phyloP scores from a whole-genome alignment of 805 yeast genomes.

The Saccharomyces paradoxus region DNA sequence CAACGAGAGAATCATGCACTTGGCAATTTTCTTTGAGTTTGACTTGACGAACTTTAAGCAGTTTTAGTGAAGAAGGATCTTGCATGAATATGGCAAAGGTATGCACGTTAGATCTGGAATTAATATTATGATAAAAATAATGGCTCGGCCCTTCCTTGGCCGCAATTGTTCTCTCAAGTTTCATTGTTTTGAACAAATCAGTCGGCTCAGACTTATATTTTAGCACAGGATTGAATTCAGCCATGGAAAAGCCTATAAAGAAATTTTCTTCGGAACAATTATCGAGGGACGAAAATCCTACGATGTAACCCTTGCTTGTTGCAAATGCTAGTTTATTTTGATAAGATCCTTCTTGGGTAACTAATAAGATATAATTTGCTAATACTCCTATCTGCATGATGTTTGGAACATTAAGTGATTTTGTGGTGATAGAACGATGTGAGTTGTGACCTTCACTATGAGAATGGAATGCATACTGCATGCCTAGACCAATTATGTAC shows the following conservation, averaged over 20 bases:
- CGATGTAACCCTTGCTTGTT: not conserved
- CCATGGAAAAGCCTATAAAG: not conserved
- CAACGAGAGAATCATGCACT: not conserved
- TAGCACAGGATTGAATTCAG: not conserved
- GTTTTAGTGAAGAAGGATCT: not conserved
- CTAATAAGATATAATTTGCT: not conserved
- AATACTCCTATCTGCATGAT: not conserved
- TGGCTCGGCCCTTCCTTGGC: not conserved
- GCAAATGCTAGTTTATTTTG: not conserved
- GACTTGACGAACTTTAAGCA: not conserved
- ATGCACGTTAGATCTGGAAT: not conserved
- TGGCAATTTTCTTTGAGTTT: not conserved
- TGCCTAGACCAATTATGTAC: not conserved
- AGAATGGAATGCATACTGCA: not conserved
- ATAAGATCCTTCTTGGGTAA: not conserved
- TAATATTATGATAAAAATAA: not conserved
- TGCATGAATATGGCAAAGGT: not conserved
- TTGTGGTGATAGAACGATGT: not conserved
- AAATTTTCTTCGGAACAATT: not conserved
- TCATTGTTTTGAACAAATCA: not conserved
- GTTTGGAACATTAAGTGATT: not conserved
- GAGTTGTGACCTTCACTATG: not conserved
- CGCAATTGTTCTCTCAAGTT: not conserved
- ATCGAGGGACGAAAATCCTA: not conserved
- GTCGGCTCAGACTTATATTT: not conserved